Evolutionary conservation across 768 basidiomycete species (phyloP), one percentile per base, ranked within the genome.

Genomic region (Lactarius pseudohatsudake): DNA sequence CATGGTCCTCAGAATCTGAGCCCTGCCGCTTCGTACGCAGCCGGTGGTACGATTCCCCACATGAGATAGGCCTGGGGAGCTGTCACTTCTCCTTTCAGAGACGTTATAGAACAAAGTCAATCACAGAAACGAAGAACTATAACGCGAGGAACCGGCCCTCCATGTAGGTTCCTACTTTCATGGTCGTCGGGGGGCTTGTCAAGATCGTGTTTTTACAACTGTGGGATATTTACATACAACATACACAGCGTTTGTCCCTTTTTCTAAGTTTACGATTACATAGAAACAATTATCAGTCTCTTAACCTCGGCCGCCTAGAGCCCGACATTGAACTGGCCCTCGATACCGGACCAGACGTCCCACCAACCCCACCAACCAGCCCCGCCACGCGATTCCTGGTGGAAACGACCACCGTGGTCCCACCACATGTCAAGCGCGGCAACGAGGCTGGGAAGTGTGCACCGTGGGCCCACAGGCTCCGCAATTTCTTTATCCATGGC

Each of bases 381-480:
- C 30, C 11, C 38, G 15, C 26, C 54, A 28, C 50, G 18, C 36
- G 28, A 13, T n/a, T 30, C 7, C 20, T n/a, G 10, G 20, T 18
- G 30, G 38, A 36, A 36, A 45, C 18, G 43, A 10, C 30, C 11
- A 47, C 59, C 53, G 38, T 36, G 54, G 13, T 50, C 58, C 63
- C 57, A 32, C 32, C 32, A 32, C 32, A 32, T 7, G 32, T 47
- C 9, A n/a, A 59, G 15, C 26, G 41, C 59, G 4, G 59, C 18
- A 6, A 45, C 41, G 2, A 65, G 36, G 30, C 43, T n/a, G 59
- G 45, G 64, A 8, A 61, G 30, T 18, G 36, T 43, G 13, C 54
- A 59, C 3, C 58, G 64, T 26, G 54, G 54, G 20, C 53, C 67
- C 16, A 57, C 34, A 8, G 64, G 59, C 41, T 43, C 55, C 16